These are phyloP conservation scores for Cephaloascus fragrans DNA, from an alignment of 805 yeast species.

Conservation along the genomic window DNA sequence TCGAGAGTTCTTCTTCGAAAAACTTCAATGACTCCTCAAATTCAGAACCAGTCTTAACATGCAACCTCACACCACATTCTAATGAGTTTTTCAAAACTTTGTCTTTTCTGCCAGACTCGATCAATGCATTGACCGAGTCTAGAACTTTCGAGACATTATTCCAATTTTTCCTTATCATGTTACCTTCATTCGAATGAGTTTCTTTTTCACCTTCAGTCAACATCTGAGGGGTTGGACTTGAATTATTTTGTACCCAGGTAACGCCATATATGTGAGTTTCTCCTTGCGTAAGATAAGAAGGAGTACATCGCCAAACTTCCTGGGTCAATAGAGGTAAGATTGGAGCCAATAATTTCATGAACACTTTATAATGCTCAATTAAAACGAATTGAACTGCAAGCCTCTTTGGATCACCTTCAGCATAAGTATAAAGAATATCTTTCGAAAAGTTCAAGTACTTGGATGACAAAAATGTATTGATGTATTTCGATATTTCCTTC, in stretches of 20 bases:
- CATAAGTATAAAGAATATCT: conserved; percentile 75
- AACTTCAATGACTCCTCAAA: conserved; percentile 7
- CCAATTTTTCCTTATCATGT: too few species aligned
- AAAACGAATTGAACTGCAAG: conserved; percentile 61
- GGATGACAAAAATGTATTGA: conserved; percentile 71
- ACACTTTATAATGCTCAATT: conserved; percentile 44
- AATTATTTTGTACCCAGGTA: too few species aligned
- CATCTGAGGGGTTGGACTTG: conserved; percentile 48
- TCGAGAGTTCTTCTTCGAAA: conserved; percentile 37
- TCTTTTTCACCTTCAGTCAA: conserved; percentile 18
- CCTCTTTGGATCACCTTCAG: conserved; percentile 34
- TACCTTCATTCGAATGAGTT: too few species aligned
- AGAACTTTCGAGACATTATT: conserved; percentile 43
- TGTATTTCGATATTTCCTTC: conserved; percentile 56
- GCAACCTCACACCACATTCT: conserved; percentile 40
- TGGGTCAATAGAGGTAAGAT: conserved; percentile 78
- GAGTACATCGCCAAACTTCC: conserved; percentile 71
- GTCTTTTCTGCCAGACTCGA: conserved; percentile 51
- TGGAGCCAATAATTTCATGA: conserved; percentile 67
- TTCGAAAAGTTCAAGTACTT: conserved; percentile 80
- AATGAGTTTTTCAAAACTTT: conserved; percentile 44
- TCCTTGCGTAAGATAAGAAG: conserved; percentile 15
- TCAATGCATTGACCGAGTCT: conserved; percentile 34
- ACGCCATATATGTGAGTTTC: too few species aligned
- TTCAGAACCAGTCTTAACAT: conserved; percentile 6